Evolutionary conservation across 257 asterid species (phyloP).

Genomic region (Orobanche coerulescens): DNA sequence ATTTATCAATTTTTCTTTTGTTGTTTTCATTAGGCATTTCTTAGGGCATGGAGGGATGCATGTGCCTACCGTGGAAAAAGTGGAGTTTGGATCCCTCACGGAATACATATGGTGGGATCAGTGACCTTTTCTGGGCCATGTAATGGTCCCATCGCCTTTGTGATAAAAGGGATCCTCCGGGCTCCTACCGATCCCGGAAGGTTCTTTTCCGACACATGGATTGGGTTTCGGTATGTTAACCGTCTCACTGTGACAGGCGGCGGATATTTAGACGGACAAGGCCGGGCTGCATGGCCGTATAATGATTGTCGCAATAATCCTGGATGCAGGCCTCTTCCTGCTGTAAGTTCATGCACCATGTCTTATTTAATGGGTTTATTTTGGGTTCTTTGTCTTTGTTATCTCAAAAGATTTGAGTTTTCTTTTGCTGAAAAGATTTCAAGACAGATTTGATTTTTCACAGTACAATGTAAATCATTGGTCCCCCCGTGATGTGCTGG

Average conservation of each 20-base stretch:
- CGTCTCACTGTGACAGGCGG: constrained; percentile 48
- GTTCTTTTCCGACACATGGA: constrained; percentile 46
- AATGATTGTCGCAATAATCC: constrained; percentile 50
- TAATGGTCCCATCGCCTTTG: constrained; percentile 23
- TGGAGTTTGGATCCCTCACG: constrained; percentile 39
- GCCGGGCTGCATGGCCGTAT: constrained; percentile 55
- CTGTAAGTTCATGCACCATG: constrained; percentile 28
- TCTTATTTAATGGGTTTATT: not conserved
- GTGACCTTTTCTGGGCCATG: constrained; percentile 54
- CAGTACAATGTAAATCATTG: too few species aligned
- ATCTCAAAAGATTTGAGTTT: too few species aligned
- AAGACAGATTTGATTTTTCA: too few species aligned
- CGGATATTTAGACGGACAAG: constrained; percentile 69
- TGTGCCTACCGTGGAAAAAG: constrained; percentile 40
- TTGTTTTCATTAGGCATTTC: constrained; percentile 41
- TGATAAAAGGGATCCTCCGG: constrained; percentile 35
- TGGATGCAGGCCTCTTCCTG: constrained; percentile 50
- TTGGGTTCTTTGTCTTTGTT: not conserved
- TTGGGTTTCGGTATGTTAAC: constrained; percentile 48
- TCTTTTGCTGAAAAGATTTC: too few species aligned
- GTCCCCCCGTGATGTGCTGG: too few species aligned
- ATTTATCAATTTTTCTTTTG: not conserved
- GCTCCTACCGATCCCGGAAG: constrained; percentile 39
- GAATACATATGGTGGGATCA: constrained; percentile 34
- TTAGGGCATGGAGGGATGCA: constrained; percentile 54